Base-by-base conservation (phyloP, 2,329 filamentous ascomycete genomes). In the Penicillium sp. region DNA sequence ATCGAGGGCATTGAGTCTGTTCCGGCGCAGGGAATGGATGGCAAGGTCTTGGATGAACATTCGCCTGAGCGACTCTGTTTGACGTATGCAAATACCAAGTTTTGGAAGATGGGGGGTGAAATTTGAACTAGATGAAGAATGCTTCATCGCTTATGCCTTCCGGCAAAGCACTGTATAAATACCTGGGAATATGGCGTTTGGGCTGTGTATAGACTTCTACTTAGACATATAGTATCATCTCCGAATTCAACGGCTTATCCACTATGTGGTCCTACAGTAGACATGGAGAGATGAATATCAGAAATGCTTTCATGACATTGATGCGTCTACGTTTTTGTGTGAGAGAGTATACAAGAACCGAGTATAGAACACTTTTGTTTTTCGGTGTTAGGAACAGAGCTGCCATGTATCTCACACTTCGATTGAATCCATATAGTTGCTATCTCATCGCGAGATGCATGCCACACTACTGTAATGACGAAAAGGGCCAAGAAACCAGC, bases 31-130 rank as follows among this genome's bases (percentile, higher is more conserved):
- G 25, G 19, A 2, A 52, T 54, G 6, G 40, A 47, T 31, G 47
- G 14, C 16, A 33, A 42, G 11, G 31, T 19, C n/a, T 30, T 40
- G 25, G 43, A 56, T 43, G 56, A 62, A 17, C 43, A 61, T 50
- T 59, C 51, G 22, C 44, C 56, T 3, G 58, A 58, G 7, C 53
- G 35, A 6, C 54, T 77, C 33, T 76, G 74, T 58, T 59, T 77
- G 60, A 71, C 74, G 5, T 77, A 77, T 65, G 75, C 73, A 10
- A 72, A 77, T 58, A 76, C 74, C 17, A 64, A 68, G 19, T 77
- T 77, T 53, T 77, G 74, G 74, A 70, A 69, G 52, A 75, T 76
- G 68, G 74, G 74, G 0, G 60, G 64, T 42, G 62, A 70, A 44
- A 64, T 73, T 50, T 69, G 47, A 62, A 14, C 43, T 41, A n/a